Percentiles rank a stretch among this genome's conserved stretches.
Evolutionary conservation across 2,329 filamentous ascomycete genomes (phyloP).

Genomic region (Fusarium proliferatum): DNA sequence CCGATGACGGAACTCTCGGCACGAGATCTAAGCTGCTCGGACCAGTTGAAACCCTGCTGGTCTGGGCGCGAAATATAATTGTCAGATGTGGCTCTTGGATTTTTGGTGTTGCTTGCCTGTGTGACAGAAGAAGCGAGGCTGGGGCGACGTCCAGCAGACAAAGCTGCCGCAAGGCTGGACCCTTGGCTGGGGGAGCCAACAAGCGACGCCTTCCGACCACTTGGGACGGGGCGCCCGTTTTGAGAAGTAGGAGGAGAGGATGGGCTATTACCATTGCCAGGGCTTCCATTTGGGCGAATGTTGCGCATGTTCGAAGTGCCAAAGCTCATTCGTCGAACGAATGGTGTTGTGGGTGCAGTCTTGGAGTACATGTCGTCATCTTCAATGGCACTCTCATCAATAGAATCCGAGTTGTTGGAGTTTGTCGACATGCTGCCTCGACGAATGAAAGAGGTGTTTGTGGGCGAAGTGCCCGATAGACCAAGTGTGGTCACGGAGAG

Average conservation of each 20-base stretch:
- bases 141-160: slow-evolving; percentile 52
- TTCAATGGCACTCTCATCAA: slow-evolving; percentile 79
- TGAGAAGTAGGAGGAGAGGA: slow-evolving; percentile 52
- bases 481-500: slow-evolving; percentile 81
- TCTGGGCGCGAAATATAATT: slow-evolving; percentile 72
- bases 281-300: slow-evolving; percentile 64
- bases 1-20: slow-evolving; percentile 81
- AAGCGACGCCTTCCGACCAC: slow-evolving; percentile 48
- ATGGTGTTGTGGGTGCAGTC: slow-evolving; percentile 76
- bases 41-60: slow-evolving; percentile 93
- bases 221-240: slow-evolving; percentile 48
- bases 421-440: slow-evolving; percentile 78
- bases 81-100: slow-evolving; percentile 73
- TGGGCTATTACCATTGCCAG: slow-evolving; percentile 72
- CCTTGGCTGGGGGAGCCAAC: slow-evolving; percentile 42
- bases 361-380: slow-evolving; percentile 71
- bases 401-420: slow-evolving; percentile 64
- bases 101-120: slow-evolving; percentile 70
- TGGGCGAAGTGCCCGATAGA: slow-evolving; percentile 77
- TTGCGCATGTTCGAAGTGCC: slow-evolving; percentile 80
- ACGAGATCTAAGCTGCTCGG: slow-evolving; percentile 91
- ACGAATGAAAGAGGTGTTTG: slow-evolving; percentile 64
- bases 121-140: slow-evolving; percentile 51
- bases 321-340: slow-evolving; percentile 88
- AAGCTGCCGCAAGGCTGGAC: slow-evolving; percentile 49